Evolutionary conservation across 148 eudicot genomes (phyloP), one percentile per base, ranked within the genome.

Genomic region (Hydrangea macrophylla): DNA sequence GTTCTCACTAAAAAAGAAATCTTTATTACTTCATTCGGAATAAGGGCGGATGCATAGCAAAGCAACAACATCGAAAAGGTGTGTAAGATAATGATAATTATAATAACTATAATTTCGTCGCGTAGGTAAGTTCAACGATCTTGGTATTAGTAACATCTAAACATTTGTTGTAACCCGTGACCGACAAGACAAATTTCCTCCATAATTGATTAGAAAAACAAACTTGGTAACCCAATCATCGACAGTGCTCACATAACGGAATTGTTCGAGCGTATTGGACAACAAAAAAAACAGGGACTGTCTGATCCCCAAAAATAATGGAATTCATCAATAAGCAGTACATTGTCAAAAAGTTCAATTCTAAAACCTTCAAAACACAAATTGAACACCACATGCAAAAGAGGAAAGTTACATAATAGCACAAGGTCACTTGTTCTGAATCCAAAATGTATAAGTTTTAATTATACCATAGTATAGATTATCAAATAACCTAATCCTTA

Each of bases 301-400:
- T 11, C 50, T 12, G 2, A 42, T 42, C 53, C 5, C 53, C n/a
- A n/a, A n/a, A n/a, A 48, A 15, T 48, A 8, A 48, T 3, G n/a
- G 53, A 48, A 18, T 7, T 48, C 53, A 48, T 48, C 22, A 48
- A 15, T 55, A 23, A 25, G 24, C 9, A 55, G 28, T 28, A 55
- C 58, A 55, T 55, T 23, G 28, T 8, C 30, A 23, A 55, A 10
- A 22, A 2, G 7, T 55, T 55, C 30, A 24, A 55, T 25, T 0
- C 25, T 23, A 7, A 55, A 55, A 27, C 58, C 58, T 55, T 55
- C 13, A 55, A 55, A 48, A 55, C 56, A 9, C 58, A 53, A 53
- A n/a, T n/a, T 53, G 3, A 53, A 53, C 26, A 53, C 1, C 23
- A 55, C 11, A 55, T 25, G 30, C 30, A 22, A 7, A 7, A 23